Evolutionary conservation across 495 filamentous ascomycete species (phyloP).

Genomic region (Aspergillus biplanus): DNA sequence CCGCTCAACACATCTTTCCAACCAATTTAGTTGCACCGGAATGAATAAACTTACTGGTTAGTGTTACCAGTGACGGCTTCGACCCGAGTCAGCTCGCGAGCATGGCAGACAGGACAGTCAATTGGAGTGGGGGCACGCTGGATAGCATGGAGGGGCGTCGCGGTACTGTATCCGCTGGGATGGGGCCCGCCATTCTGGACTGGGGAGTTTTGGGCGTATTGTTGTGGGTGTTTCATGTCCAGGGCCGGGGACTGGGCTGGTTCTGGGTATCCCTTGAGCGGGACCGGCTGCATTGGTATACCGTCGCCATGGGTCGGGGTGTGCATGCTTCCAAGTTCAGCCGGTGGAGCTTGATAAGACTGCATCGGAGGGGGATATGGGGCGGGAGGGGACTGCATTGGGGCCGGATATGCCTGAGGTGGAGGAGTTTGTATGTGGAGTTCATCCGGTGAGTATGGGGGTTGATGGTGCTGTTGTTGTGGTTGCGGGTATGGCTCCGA

Average conservation of each 20-base stretch:
- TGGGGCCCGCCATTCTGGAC: constrained; percentile 8
- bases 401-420: constrained; percentile 1
- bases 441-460: too few species aligned
- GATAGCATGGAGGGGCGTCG: constrained; percentile 37
- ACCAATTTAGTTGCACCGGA: not conserved
- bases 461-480: too few species aligned
- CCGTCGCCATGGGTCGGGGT: not conserved
- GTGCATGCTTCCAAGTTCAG: constrained; percentile 3
- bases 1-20: not conserved
- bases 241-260: not conserved
- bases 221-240: not conserved
- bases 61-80: constrained; percentile 47
- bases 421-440: not conserved
- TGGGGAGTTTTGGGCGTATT: not conserved
- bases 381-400: constrained; percentile 4
- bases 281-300: too few species aligned
- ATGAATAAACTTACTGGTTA: constrained; percentile 48
- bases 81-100: constrained; percentile 50
- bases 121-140: constrained; percentile 44
- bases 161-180: constrained; percentile 35
- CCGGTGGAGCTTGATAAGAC: not conserved
- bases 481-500: too few species aligned
- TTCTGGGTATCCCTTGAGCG: not conserved
- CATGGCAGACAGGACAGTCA: constrained; percentile 54
- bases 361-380: not conserved